These are phyloP conservation scores for Psilocybe tampanensis DNA, from an alignment of 768 basidiomycete genomes.

Conservation along the genomic window DNA sequence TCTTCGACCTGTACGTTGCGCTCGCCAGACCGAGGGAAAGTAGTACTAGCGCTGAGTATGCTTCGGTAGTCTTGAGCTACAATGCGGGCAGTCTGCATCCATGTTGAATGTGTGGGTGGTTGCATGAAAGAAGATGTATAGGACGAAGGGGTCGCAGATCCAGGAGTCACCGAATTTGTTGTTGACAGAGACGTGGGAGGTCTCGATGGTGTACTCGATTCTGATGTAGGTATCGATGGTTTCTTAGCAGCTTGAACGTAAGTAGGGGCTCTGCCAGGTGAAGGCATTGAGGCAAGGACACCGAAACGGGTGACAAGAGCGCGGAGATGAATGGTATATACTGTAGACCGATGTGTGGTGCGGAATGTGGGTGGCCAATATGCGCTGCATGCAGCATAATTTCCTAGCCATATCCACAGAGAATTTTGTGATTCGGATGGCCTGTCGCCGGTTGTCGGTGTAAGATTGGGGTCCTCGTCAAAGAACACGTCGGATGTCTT, in stretches of 20 bases:
- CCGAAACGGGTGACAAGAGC: slow-evolving; percentile 63
- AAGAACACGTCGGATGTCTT: slow-evolving; percentile 40
- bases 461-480: slow-evolving; percentile 26
- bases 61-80: slow-evolving; percentile 73
- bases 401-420: slow-evolving; percentile 65
- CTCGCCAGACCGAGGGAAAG: slow-evolving; percentile 82
- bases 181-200: not conserved
- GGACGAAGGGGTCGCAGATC: not conserved
- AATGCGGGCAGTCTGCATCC: slow-evolving; percentile 66
- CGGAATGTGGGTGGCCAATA: slow-evolving; percentile 85
- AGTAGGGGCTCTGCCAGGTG: slow-evolving; percentile 7
- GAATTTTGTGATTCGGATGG: slow-evolving; percentile 23
- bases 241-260: slow-evolving; percentile 5
- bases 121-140: slow-evolving; percentile 29
- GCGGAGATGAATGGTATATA: slow-evolving; percentile 72
- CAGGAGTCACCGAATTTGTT: not conserved
- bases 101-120: slow-evolving; percentile 31
- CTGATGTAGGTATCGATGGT: not conserved
- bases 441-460: slow-evolving; percentile 11
- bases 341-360: slow-evolving; percentile 69
- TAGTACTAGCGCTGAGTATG: slow-evolving; percentile 67
- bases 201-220: not conserved
- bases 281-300: slow-evolving; percentile 14
- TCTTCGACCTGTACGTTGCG: slow-evolving; percentile 79
- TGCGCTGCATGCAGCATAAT: slow-evolving; percentile 60